Evolutionary conservation across 2,329 filamentous ascomycete species (phyloP).

Genomic region (Didymella keratinophila): DNA sequence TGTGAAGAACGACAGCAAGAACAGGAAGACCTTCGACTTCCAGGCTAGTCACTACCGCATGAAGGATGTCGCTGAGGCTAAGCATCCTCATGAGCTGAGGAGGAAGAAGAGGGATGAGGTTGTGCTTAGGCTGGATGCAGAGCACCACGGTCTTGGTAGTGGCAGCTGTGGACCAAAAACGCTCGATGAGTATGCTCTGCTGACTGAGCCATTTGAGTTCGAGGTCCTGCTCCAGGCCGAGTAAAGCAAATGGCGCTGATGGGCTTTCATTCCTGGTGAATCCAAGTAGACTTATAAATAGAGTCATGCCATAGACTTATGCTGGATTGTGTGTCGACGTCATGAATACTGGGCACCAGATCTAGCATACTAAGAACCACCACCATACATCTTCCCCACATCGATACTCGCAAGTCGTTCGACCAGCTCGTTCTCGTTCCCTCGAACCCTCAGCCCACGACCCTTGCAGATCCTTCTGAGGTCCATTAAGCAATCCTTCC

Average conservation of each 20-base stretch:
- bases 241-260: background rate
- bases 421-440: slow-evolving; percentile 7
- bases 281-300: too few relatives aligned
- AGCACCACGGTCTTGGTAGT: slow-evolving; percentile 69
- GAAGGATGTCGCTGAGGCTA: slow-evolving; percentile 63
- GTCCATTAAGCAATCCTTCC: background rate
- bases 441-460: background rate
- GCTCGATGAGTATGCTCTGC: slow-evolving; percentile 51
- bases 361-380: background rate
- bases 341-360: background rate
- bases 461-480: slow-evolving; percentile 2
- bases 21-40: slow-evolving; percentile 55
- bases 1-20: slow-evolving; percentile 13
- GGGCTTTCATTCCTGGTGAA: background rate
- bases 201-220: slow-evolving; percentile 51
- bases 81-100: slow-evolving; percentile 69
- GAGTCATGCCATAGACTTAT: background rate
- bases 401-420: slow-evolving; percentile 2
- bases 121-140: slow-evolving; percentile 66
- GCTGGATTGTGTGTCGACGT: background rate
- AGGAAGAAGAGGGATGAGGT: slow-evolving; percentile 62
- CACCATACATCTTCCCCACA: slow-evolving; percentile 4
- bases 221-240: slow-evolving; percentile 36
- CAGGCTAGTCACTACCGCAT: slow-evolving; percentile 63
- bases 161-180: slow-evolving; percentile 67